Conservation (phyloP, 2,329 filamentous ascomycete genomes). For the Penicillium palitans region DNA sequence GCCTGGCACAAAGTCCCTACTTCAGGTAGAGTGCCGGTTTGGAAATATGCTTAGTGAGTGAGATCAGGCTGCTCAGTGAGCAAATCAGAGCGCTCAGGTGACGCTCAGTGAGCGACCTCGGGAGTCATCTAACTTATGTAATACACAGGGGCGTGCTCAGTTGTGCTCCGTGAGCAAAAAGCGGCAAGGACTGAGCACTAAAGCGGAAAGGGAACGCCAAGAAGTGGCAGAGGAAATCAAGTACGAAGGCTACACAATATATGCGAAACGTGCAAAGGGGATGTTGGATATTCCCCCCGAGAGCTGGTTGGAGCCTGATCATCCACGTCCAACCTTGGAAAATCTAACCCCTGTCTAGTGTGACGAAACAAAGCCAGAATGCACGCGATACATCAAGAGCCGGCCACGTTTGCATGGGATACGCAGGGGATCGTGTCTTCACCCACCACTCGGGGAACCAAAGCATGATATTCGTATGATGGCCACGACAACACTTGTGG, state of each 20-base stretch:
- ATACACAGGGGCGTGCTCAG: too few relatives aligned
- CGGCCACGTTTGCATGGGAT: conserved; percentile 25
- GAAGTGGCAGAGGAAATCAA: too few relatives aligned
- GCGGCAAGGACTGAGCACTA: too few relatives aligned
- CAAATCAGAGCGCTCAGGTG: too few relatives aligned
- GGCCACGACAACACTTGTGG: neutral
- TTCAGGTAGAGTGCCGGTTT: too few relatives aligned
- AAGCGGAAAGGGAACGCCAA: too few relatives aligned
- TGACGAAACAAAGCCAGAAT: conserved; percentile 24
- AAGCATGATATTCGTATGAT: neutral
- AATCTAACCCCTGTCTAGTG: conserved; percentile 18
- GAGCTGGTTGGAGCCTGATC: conserved; percentile 4
- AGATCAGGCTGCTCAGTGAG: too few relatives aligned
- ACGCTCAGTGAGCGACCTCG: too few relatives aligned
- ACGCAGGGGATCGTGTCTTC: conserved; percentile 18
- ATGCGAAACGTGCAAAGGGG: conserved; percentile 19
- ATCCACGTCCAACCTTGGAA: neutral
- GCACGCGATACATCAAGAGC: conserved; percentile 23
- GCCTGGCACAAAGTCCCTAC: too few relatives aligned
- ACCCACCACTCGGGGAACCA: neutral
- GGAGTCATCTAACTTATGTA: too few relatives aligned
- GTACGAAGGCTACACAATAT: conserved; percentile 22
- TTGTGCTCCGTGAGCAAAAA: too few relatives aligned
- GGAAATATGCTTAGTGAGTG: too few relatives aligned
- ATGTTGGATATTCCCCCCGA: conserved; percentile 7